phyloP scores from a whole-genome alignment of 208 protist genomes.

The Tritrichomonas foetus region DNA sequence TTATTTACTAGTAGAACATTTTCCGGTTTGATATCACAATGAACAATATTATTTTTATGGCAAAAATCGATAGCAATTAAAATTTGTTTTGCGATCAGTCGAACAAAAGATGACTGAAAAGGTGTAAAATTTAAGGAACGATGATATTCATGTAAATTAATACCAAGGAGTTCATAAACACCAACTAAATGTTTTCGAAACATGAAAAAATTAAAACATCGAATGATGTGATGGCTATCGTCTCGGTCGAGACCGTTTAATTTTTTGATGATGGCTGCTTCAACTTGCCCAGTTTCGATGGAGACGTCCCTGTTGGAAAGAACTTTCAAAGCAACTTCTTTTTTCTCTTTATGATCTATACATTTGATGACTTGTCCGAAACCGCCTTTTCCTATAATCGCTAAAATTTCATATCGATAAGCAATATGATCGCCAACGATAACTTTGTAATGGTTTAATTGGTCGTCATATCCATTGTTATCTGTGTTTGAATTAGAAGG shows the following conservation, averaged over 20 bases:
- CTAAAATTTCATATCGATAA: conserved; percentile 76
- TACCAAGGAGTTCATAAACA: not conserved
- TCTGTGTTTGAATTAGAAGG: too few relatives aligned
- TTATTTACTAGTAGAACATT: not conserved
- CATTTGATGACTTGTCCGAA: conserved; percentile 79
- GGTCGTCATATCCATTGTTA: not conserved
- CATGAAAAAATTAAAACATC: not conserved
- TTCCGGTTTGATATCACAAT: conserved; percentile 35
- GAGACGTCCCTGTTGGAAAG: conserved; percentile 54
- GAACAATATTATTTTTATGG: not conserved
- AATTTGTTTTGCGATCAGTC: not conserved
- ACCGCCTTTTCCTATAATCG: conserved; percentile 69
- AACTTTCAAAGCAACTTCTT: conserved; percentile 66
- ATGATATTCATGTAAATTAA: not conserved
- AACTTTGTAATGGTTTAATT: not conserved
- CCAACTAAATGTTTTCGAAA: not conserved
- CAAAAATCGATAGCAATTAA: conserved; percentile 38
- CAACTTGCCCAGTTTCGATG: not conserved
- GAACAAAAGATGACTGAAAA: not conserved
- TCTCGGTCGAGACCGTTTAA: not conserved
- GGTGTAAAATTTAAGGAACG: not conserved
- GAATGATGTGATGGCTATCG: not conserved
- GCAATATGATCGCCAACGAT: not conserved
- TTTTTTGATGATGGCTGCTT: not conserved
- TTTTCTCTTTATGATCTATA: conserved; percentile 68